These are phyloP conservation scores for Fraxinus cuspidata DNA, from an alignment of 257 asterid species.

Conservation along the genomic window DNA sequence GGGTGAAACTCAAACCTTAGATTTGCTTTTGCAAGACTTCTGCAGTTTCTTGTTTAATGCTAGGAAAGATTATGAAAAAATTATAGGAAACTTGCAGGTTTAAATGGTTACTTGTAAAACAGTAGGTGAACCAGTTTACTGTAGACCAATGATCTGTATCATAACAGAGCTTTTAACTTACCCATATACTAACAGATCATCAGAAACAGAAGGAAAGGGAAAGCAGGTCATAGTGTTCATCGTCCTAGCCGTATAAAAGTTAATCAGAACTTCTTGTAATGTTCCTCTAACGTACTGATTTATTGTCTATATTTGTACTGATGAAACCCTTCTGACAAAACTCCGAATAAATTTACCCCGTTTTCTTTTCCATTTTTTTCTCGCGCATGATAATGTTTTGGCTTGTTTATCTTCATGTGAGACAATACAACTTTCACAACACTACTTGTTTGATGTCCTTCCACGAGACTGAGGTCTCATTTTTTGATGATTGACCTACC, in stretches of 20 bases:
- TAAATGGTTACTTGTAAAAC: conserved; percentile 28
- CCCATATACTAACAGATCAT: conserved; percentile 41
- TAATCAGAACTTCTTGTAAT: conserved; percentile 11
- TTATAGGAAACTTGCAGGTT: conserved; percentile 13
- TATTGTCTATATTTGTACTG: conserved; percentile 33
- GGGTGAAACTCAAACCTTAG: conserved; percentile 35
- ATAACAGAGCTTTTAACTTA: conserved; percentile 36
- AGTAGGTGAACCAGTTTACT: conserved; percentile 29
- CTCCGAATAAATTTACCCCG: conserved; percentile 26
- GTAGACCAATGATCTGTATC: conserved; percentile 47
- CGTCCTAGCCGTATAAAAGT: conserved; percentile 25
- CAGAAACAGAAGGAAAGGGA: conserved; percentile 10
- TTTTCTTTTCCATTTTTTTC: conserved; percentile 3
- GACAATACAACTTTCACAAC: background rate
- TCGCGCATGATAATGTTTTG: background rate
- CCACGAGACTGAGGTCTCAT: background rate
- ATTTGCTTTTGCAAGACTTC: conserved; percentile 2
- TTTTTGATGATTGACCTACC: conserved; percentile 5
- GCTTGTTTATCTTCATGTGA: background rate
- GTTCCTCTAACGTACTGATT: background rate
- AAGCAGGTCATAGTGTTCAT: conserved; percentile 5
- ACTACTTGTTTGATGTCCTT: background rate
- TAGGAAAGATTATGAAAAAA: conserved; percentile 22
- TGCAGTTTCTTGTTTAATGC: conserved; percentile 23
- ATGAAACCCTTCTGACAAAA: conserved; percentile 22